A percentile compares a stretch with the other conserved stretches of the same genome.
phyloP scores from a whole-genome alignment of 768 basidiomycete species.

The Collybia nuda region DNA sequence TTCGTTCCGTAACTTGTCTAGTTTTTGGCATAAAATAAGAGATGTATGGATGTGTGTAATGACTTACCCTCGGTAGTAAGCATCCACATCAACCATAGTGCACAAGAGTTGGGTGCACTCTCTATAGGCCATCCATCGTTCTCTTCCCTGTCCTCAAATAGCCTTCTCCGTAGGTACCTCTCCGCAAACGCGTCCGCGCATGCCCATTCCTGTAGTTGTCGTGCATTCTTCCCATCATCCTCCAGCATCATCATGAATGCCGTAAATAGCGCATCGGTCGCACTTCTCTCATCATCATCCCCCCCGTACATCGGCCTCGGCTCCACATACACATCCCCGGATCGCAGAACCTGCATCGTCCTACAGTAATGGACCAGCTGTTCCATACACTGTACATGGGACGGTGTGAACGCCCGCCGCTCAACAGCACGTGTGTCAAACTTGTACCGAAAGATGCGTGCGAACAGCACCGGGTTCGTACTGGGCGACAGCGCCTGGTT shows the following conservation, averaged over 20 bases:
- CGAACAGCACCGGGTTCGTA: conserved; percentile 40
- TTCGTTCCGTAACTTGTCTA: conserved; percentile 23
- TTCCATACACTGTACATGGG: conserved; percentile 25
- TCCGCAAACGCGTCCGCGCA: conserved; percentile 41
- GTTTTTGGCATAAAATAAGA: conserved; percentile 18
- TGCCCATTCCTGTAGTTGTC: conserved; percentile 43
- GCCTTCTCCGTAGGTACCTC: conserved; percentile 33
- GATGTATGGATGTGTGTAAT: too few relatives aligned
- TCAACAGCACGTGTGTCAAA: conserved; percentile 55
- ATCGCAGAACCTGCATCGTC: conserved; percentile 39
- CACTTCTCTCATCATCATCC: conserved; percentile 1
- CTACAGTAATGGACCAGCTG: conserved; percentile 35
- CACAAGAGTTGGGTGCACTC: conserved; percentile 42
- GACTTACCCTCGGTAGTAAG: conserved; percentile 39
- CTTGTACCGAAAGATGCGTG: conserved; percentile 50
- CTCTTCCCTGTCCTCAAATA: conserved; percentile 31
- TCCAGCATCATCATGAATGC: conserved; percentile 35
- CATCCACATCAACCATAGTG: conserved; percentile 58
- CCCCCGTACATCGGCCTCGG: background rate
- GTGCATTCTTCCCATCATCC: conserved; percentile 54
- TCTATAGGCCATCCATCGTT: conserved; percentile 52
- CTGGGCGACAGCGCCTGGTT: too few relatives aligned
- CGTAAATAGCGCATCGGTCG: conserved; percentile 5
- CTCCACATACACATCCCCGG: conserved; percentile 17
- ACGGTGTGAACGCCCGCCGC: conserved; percentile 47